Conservation (phyloP, 257 asterid species). For the Eucommia ulmoides region DNA sequence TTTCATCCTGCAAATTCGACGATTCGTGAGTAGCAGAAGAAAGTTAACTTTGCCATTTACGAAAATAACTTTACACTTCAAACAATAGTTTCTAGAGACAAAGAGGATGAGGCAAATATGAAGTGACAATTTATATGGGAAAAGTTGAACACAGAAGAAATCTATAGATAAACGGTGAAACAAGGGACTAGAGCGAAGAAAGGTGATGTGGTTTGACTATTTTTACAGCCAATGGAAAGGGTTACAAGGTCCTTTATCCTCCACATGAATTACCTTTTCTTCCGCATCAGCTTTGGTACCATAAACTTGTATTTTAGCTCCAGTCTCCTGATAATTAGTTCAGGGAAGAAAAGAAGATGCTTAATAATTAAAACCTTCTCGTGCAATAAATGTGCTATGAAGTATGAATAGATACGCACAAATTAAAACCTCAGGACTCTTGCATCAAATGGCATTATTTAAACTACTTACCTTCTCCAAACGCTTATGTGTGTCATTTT, state of each 20-base stretch:
- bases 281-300: conserved; percentile 49
- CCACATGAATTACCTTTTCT: conserved; percentile 40
- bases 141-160: neutral
- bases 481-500: conserved; percentile 62
- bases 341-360: neutral
- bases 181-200: neutral
- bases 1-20: conserved; percentile 46
- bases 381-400: too few relatives aligned
- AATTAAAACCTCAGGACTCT: too few relatives aligned
- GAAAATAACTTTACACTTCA: neutral
- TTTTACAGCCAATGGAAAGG: neutral
- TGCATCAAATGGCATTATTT: conserved; percentile 4
- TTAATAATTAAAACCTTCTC: too few relatives aligned
- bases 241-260: neutral
- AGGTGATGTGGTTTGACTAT: neutral
- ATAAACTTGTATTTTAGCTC: conserved; percentile 77
- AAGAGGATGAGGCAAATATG: neutral
- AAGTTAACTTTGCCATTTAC: too few relatives aligned
- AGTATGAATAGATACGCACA: too few relatives aligned
- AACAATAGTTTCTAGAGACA: too few relatives aligned
- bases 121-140: neutral
- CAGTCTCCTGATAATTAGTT: conserved; percentile 66
- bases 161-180: neutral
- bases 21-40: neutral
- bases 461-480: conserved; percentile 68